Conservation (phyloP, 257 asterid species). For the Lithospermum erythrorhizon region DNA sequence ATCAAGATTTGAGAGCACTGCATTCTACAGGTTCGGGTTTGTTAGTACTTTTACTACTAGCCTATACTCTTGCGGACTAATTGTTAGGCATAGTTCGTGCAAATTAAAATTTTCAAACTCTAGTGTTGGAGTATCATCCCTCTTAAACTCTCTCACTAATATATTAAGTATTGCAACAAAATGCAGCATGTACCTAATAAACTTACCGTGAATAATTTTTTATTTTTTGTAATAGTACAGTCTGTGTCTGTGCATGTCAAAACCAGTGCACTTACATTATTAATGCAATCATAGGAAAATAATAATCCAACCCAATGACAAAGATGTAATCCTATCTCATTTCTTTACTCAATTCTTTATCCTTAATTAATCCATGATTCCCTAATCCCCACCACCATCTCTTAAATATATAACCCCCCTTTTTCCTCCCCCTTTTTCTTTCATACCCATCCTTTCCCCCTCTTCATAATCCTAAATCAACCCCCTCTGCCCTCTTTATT, state of each 20-base stretch:
- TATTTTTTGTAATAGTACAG: neutral
- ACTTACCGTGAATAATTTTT: neutral
- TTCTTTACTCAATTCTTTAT: slow-evolving; percentile 7
- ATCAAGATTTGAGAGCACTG: no score
- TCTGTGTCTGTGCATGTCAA: slow-evolving; percentile 10
- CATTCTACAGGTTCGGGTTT: no score
- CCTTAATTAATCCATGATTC: slow-evolving; percentile 28
- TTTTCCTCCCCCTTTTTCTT: neutral
- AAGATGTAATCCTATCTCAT: slow-evolving; percentile 51
- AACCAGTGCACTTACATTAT: slow-evolving; percentile 12
- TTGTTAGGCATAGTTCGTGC: no score
- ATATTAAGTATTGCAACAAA: no score
- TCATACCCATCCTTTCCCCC: slow-evolving; percentile 9
- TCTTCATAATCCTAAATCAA: neutral
- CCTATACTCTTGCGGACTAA: no score
- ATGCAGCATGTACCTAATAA: no score
- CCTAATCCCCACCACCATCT: slow-evolving; percentile 38
- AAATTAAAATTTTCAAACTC: no score
- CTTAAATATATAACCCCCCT: slow-evolving; percentile 31
- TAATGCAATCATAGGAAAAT: slow-evolving; percentile 4
- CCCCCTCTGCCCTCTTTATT: neutral
- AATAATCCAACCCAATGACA: slow-evolving; percentile 37
- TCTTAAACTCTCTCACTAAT: no score
- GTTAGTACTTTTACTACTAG: no score
- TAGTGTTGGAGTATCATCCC: no score